Base-by-base conservation (phyloP, 31 red algal genomes). In the Asparagopsis taxiformis region DNA sequence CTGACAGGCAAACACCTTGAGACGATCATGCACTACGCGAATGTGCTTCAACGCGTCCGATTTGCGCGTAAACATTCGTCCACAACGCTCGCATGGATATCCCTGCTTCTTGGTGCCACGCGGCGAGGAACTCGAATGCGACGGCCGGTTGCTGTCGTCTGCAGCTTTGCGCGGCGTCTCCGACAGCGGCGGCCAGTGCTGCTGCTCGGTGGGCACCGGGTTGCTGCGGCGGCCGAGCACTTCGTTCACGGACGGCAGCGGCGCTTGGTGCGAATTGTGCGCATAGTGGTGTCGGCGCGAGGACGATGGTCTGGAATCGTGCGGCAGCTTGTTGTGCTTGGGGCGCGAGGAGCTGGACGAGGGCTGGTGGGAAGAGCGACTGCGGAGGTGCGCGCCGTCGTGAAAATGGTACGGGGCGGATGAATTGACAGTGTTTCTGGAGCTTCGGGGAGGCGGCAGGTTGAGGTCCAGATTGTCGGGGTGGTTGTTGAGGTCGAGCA, bases 1-100 rank as follows among this genome's bases (percentile, higher is more conserved):
- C 3, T 20, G 33, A 39, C 85, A 89, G 20, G 34, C 39, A 37
- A 63, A 79, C 29, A 49, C 52, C 26, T 65, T 89, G 32, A 89
- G 31, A 7, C 61, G 53, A 50, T 89, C 85, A 63, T 89, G 85
- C 16, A 89, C 85, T 53, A 89, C 85, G 7, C 68, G 64, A 56
- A 72, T 70, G 48, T 89, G 85, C 59, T 89, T 89, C 23, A 26
- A 31, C 32, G 85, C 85, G 66, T 89, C 85, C 20, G 85, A 73
- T 39, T 72, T 79, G 37, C 85, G 53, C 2, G 74, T 80, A 37
- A 89, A 89, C 33, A 77, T 52, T 3, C 75, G 65, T 20, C 74
- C 37, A 63, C 85, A 89, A 0, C 85, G 38, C 32, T 77, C 56
- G 57, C 85, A 89, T 29, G 68, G 64, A 46, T 80, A 68, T 9